phyloP scores from a whole-genome alignment of 1,139 yeast species.

The Taphrina betulina region DNA sequence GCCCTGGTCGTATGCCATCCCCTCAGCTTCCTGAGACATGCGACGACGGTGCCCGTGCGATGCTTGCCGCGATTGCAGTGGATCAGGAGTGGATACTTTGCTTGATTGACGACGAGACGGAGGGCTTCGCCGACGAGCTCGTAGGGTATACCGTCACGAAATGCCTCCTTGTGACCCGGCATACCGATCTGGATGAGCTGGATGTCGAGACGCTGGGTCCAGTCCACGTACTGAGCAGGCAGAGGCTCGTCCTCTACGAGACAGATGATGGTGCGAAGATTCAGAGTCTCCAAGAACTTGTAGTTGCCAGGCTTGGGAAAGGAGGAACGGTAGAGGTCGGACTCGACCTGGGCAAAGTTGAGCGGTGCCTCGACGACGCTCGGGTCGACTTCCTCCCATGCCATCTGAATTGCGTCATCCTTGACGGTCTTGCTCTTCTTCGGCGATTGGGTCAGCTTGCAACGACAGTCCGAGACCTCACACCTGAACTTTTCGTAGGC shows the following conservation, averaged over 20 bases:
- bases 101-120: conserved; percentile 75
- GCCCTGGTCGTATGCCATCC: conserved; percentile 91
- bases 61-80: conserved; percentile 97
- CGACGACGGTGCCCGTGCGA: conserved; percentile 92
- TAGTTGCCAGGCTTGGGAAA: conserved; percentile 87
- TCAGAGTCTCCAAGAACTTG: conserved; percentile 59
- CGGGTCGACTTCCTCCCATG: conserved; percentile 18
- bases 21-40: conserved; percentile 82
- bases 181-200: conserved; percentile 81
- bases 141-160: conserved; percentile 71
- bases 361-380: conserved; percentile 9
- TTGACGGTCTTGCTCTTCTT: conserved; percentile 11
- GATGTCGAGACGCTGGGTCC: conserved; percentile 61
- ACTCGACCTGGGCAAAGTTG: conserved; percentile 81
- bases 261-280: conserved; percentile 72
- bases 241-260: conserved; percentile 81
- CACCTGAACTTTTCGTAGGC: conserved; percentile 5
- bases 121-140: conserved; percentile 76
- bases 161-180: conserved; percentile 92
- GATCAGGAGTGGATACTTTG: conserved; percentile 82
- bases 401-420: conserved; percentile 23
- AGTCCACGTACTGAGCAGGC: conserved; percentile 70
- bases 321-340: conserved; percentile 77
- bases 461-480: conserved; percentile 1
- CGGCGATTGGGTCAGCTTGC: conserved; percentile 6